phyloP scores from a whole-genome alignment of 495 filamentous ascomycete genomes.

The Daldinia grandis region DNA sequence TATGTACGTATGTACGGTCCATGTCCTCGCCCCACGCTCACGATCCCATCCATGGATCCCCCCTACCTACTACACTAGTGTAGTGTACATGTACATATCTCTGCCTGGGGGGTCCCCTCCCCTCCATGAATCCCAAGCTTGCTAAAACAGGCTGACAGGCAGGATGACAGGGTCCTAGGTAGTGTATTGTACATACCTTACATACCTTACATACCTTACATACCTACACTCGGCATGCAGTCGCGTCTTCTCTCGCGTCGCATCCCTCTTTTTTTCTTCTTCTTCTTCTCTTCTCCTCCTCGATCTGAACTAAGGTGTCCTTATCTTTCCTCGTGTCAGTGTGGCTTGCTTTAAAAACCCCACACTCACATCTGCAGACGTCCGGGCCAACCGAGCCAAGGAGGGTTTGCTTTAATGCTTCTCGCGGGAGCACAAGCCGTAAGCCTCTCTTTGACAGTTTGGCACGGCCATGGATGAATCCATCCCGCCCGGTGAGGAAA shows the following conservation, averaged over 20 bases:
- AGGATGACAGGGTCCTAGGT: constrained; percentile 33
- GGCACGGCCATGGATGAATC: constrained; percentile 34
- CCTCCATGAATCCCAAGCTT: constrained; percentile 12
- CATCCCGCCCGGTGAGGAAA: constrained; percentile 6
- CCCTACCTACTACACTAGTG: neutral
- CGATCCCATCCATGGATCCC: constrained; percentile 38
- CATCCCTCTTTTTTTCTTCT: constrained; percentile 7
- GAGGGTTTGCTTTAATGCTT: constrained; percentile 6
- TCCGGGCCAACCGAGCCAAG: constrained; percentile 35
- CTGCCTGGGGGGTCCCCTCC: constrained; percentile 16
- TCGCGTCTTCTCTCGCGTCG: constrained; percentile 41
- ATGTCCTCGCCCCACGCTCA: constrained; percentile 24
- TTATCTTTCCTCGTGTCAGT: constrained; percentile 45
- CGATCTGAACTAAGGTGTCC: constrained; percentile 5
- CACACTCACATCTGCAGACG: constrained; percentile 30
- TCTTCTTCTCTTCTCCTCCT: neutral
- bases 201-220: no score
- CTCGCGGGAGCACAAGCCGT: constrained; percentile 17
- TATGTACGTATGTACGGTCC: no score
- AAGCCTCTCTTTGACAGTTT: constrained; percentile 33
- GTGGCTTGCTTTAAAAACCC: constrained; percentile 41
- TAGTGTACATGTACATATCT: neutral
- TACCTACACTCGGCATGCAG: constrained; percentile 23
- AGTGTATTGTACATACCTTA: no score
- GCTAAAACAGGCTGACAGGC: constrained; percentile 28